Base-by-base conservation (phyloP, 2,329 filamentous ascomycete species). In the Fusarium xylarioides region DNA sequence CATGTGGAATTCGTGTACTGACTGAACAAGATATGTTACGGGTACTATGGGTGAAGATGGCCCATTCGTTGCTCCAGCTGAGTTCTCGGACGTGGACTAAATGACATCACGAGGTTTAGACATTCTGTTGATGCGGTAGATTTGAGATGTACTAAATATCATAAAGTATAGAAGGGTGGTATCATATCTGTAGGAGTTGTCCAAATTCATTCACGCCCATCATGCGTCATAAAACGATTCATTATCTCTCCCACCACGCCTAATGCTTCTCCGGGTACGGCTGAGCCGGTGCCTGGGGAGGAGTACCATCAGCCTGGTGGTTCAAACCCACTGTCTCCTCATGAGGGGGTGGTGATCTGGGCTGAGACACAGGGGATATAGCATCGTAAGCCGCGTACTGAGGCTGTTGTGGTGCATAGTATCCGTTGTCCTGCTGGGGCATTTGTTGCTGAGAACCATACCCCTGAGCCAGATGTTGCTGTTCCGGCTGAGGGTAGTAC, bases 1-100 rank as follows among this genome's bases (percentile, higher is more conserved):
- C 5, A 10, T 2, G 18, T 16, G 11, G 14, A 8, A 0, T 7
- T 1, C 5, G 0, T 46, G 0, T 57, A 7, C 66, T 77, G n/a
- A 77, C 32, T 7, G 5, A 3, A 16, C 0, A 6, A 87, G 86
- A 76, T 87, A 84, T 59, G 82, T 87, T 4, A 76, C 79, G 3
- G 81, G 81, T 15, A 84, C 83, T 0, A 78, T 82, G 73, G 79
- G 81, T 10, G 78, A 77, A 8, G 79, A 79, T 16, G 82, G 82
- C 0, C 81, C 81, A 0, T 85, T 78, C 49, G 80, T 83, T 19
- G 80, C 81, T 5, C 83, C 83, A 0, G 63, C 79, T 0, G 76
- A 82, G 58, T 83, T 78, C 38, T 69, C 76, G 4, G 80, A 82
- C 18, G 80, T 82, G 7, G 81, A 83, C 50, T 81, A 79, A 62